Conservation (phyloP, 306 rosid species). For the Psophocarpus tetragonolobus region DNA sequence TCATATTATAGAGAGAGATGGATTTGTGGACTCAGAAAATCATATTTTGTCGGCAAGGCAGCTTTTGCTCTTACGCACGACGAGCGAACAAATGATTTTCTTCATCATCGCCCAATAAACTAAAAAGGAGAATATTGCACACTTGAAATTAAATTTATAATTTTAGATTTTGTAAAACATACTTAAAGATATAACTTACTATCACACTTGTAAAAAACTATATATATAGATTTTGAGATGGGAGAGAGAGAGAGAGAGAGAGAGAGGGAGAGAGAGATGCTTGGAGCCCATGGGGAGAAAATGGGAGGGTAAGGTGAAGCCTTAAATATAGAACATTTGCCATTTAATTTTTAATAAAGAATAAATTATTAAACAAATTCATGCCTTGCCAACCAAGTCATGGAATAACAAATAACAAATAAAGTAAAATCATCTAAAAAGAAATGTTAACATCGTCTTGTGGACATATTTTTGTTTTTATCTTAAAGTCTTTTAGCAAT, state of each 20-base stretch:
- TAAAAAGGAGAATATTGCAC: no score
- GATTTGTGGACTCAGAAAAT: slow-evolving; percentile 37
- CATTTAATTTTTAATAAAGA: not conserved
- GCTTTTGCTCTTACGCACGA: slow-evolving; percentile 32
- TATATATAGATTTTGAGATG: not conserved
- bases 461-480: no score
- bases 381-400: slow-evolving; percentile 34
- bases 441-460: no score
- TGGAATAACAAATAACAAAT: not conserved
- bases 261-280: not conserved
- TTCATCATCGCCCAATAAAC: slow-evolving; percentile 41
- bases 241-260: not conserved
- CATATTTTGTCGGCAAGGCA: slow-evolving; percentile 29
- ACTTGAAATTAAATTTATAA: no score
- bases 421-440: not conserved
- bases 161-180: not conserved
- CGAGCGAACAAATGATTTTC: slow-evolving; percentile 37
- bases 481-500: not conserved
- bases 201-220: not conserved
- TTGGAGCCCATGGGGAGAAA: not conserved
- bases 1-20: not conserved
- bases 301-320: not conserved
- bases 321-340: slow-evolving; percentile 17
- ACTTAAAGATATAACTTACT: no score
- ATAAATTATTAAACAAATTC: not conserved